Base-by-base conservation (phyloP, 1,284 basidiomycete genomes). In the Apiotrichum gamsii region DNA sequence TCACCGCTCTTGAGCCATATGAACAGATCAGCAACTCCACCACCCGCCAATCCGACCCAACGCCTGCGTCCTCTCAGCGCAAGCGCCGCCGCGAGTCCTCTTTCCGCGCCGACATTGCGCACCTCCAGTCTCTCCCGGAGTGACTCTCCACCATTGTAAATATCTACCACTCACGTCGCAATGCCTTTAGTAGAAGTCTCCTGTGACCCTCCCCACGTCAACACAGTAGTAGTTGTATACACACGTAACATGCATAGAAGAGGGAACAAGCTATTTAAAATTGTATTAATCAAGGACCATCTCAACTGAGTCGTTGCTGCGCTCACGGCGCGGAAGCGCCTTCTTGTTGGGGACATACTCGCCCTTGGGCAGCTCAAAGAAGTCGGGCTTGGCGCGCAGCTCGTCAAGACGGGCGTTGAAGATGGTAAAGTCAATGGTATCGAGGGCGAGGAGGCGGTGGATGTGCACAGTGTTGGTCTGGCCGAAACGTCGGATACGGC, bases 341-440 rank as follows among this genome's bases (percentile, higher is more conserved):
- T 28, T 28, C 25, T 6, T 28, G 8, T 28, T 28, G 10, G 38
- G 32, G 15, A 40, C 42, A 37, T 61, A 67, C 35, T 49, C 53
- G 30, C 51, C 62, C 14, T 43, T 36, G 1, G 64, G 64, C 5
- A 68, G 47, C 18, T 53, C 46, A 19, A 60, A 57, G 35, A 64
- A 60, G 54, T 69, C 67, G 13, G 62, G 49, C 43, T 67, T 68
- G 2, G 49, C 48, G 20, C 28, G 23, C 33, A 64, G 48, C 45
- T 67, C 67, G 2, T 35, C 44, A 13, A 44, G 38, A 16, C 68
- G 49, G 4, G 40, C 24, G 4, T 64, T 31, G 44, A 52, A 69
- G 39, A 90, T 87, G 56, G 87, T 84, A 48, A 84, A 78, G 64
- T 94, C 90, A 58, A 91, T 90, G 8, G 89, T 93, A 58, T 89